Conservation (phyloP, 768 basidiomycete genomes). For the Gloeostereum incarnatum region DNA sequence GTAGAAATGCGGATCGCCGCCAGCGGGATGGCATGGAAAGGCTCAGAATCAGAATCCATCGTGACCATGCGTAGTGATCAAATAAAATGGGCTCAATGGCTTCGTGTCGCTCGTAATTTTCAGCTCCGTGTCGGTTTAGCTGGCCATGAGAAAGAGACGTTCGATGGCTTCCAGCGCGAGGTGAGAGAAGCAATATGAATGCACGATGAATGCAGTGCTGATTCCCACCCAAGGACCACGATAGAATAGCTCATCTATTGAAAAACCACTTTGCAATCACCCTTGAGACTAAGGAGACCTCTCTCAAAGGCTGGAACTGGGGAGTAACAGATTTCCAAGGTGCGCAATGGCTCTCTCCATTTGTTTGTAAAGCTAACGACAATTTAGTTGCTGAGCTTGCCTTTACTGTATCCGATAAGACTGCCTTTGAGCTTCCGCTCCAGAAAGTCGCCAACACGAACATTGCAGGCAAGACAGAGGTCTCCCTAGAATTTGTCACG, state of each 20-base stretch:
- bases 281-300: conserved; percentile 78
- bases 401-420: conserved; percentile 82
- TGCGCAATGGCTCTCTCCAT: conserved; percentile 19
- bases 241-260: conserved; percentile 68
- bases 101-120: conserved; percentile 86
- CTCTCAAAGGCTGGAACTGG: conserved; percentile 98
- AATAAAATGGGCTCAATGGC: conserved; percentile 87
- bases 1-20: conserved; percentile 81
- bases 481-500: conserved; percentile 89
- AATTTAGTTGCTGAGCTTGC: conserved; percentile 77
- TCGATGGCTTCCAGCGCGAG: conserved; percentile 91
- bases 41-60: conserved; percentile 53
- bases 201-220: not conserved
- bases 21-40: conserved; percentile 94
- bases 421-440: conserved; percentile 85
- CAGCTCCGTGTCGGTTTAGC: conserved; percentile 82
- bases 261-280: conserved; percentile 85
- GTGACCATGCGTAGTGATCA: conserved; percentile 57
- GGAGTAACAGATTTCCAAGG: conserved; percentile 92
- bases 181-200: conserved; percentile 30
- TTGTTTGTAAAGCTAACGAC: not conserved
- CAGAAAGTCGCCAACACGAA: conserved; percentile 90
- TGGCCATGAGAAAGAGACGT: conserved; percentile 70
- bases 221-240: conserved; percentile 61
- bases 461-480: conserved; percentile 94